These are phyloP conservation scores for Claviceps humidiphila DNA, from an alignment of 2,329 filamentous ascomycete species.

Conservation along the genomic window DNA sequence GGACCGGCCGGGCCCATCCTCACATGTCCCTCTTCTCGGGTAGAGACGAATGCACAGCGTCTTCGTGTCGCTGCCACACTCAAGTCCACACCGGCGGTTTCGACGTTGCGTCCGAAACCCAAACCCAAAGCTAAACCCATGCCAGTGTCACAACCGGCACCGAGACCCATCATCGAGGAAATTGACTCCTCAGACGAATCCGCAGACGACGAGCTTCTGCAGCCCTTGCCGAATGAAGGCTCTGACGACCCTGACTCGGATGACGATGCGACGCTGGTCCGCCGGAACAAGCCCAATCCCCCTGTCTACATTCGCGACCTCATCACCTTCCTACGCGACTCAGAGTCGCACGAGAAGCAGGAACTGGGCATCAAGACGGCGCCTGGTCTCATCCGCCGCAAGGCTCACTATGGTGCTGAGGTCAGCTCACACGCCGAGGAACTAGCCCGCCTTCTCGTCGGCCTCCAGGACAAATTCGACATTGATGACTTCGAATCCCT, in stretches of 20 bases:
- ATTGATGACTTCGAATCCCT: slow-evolving; percentile 65
- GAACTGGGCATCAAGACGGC: slow-evolving; percentile 67
- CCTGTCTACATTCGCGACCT: slow-evolving; percentile 88
- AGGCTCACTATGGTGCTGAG: slow-evolving; percentile 78
- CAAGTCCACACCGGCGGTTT: too few relatives aligned
- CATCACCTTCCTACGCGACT: slow-evolving; percentile 63
- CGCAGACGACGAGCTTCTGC: slow-evolving; percentile 40
- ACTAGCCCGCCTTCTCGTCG: slow-evolving; percentile 61
- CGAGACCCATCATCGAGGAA: slow-evolving; percentile 49
- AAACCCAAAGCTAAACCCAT: slow-evolving; percentile 4
- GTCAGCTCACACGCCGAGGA: slow-evolving; percentile 74
- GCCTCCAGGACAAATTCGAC: slow-evolving; percentile 75
- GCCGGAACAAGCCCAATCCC: slow-evolving; percentile 66
- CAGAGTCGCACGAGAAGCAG: slow-evolving; percentile 74
- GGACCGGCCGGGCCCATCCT: slow-evolving; percentile 43
- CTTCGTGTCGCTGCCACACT: not conserved
- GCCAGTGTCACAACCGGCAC: slow-evolving; percentile 16
- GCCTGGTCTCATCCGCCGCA: slow-evolving; percentile 70
- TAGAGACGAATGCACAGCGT: not conserved
- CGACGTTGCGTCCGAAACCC: not conserved
- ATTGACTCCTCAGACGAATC: slow-evolving; percentile 45
- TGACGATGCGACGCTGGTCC: slow-evolving; percentile 78
- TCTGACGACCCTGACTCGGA: slow-evolving; percentile 86
- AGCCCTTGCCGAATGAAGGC: slow-evolving; percentile 59
- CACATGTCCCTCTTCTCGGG: not conserved